phyloP scores from a whole-genome alignment of 73 alveolate genomes.

The Tetrahymena malaccensis region DNA sequence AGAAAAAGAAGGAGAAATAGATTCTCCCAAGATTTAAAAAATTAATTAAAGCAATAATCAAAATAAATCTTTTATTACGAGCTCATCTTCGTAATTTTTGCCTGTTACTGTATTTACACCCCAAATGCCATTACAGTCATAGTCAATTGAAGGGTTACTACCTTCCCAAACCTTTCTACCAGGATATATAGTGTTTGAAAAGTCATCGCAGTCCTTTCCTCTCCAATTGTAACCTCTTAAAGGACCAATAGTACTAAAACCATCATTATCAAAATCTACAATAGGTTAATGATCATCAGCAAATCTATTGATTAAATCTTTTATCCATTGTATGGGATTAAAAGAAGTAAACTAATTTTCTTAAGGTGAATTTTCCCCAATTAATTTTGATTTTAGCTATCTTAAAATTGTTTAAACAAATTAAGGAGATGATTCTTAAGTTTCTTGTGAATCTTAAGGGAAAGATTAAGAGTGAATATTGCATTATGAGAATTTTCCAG shows the following conservation, averaged over 20 bases:
- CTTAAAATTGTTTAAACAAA: not conserved
- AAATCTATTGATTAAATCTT: not conserved
- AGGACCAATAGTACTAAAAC: not conserved
- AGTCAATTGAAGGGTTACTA: not conserved
- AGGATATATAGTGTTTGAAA: not conserved
- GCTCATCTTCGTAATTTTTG: not conserved
- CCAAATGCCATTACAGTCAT: not conserved
- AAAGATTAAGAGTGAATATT: not conserved
- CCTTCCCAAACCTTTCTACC: not conserved
- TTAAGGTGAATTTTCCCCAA: not conserved
- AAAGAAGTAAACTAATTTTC: not conserved
- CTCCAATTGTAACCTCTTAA: slow-evolving; percentile 20
- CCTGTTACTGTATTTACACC: not conserved
- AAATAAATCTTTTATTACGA: not conserved
- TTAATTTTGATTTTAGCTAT: not conserved
- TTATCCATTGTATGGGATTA: not conserved
- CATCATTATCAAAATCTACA: slow-evolving; percentile 7
- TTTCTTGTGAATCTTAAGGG: not conserved
- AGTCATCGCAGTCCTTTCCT: slow-evolving; percentile 9
- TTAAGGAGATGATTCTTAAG: not conserved
- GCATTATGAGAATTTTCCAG: not conserved
- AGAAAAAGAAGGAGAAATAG: not conserved
- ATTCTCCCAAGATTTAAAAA: not conserved
- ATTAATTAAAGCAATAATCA: no score
- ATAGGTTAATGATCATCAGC: not conserved